Percentiles rank a stretch among this genome's conserved stretches.
phyloP scores from a whole-genome alignment of 441 rosid genomes.

The Daphne laureola region DNA sequence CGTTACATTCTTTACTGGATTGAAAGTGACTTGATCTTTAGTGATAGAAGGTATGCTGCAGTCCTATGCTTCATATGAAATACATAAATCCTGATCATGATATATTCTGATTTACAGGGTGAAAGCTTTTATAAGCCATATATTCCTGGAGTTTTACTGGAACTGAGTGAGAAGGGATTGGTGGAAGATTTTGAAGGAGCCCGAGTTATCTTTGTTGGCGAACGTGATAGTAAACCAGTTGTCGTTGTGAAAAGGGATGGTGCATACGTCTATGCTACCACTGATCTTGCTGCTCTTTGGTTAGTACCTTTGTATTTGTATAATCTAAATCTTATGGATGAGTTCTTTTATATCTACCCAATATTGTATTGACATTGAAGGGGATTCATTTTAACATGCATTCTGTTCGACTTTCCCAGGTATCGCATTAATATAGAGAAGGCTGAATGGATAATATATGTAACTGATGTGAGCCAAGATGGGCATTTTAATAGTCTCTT shows the following conservation, averaged over 20 bases:
- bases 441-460: conserved; percentile 93
- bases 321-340: too few relatives aligned
- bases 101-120: conserved; percentile 40
- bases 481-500: conserved; percentile 84
- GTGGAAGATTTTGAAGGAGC: conserved; percentile 83
- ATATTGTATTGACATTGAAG: too few relatives aligned
- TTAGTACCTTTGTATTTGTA: conserved; percentile 21
- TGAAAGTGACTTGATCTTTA: too few relatives aligned
- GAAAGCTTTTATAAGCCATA: conserved; percentile 90
- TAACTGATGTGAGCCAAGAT: conserved; percentile 94
- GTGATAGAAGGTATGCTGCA: too few relatives aligned
- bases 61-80: too few relatives aligned
- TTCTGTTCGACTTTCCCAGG: conserved; percentile 27
- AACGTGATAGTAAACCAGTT: conserved; percentile 57
- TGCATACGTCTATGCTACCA: conserved; percentile 87
- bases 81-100: too few relatives aligned
- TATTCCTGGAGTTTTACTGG: conserved; percentile 57
- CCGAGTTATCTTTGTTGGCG: conserved; percentile 74
- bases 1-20: too few relatives aligned
- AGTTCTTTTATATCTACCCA: too few relatives aligned
- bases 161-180: conserved; percentile 48
- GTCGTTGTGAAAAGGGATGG: conserved; percentile 94
- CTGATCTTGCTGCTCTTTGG: conserved; percentile 93
- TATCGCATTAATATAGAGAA: conserved; percentile 88
- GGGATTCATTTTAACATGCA: neutral